Percentiles rank a stretch among this genome's conserved stretches.
Evolutionary conservation across 2,329 filamentous ascomycete species (phyloP).

Genomic region (Exophiala sideris): DNA sequence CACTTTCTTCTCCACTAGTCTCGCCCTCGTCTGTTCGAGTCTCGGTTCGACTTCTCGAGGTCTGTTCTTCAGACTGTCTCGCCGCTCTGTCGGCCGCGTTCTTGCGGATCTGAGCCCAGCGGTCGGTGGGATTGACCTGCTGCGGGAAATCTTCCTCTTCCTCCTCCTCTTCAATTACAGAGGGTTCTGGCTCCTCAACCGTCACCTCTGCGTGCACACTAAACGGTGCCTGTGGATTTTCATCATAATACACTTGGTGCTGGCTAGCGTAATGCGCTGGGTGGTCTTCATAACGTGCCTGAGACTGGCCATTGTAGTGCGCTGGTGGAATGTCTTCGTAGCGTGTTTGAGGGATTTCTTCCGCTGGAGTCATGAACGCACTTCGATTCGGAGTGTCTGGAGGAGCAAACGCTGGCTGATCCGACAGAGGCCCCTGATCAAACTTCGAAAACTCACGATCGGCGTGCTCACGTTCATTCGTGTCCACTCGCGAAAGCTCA

Average conservation of each 20-base stretch:
- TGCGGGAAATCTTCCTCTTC: constrained; percentile 24
- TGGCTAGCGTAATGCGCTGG: too few relatives aligned
- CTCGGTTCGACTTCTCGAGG: constrained; percentile 48
- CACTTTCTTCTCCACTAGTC: constrained; percentile 92
- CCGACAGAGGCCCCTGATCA: constrained; percentile 80
- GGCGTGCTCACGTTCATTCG: constrained; percentile 43
- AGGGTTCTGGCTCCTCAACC: constrained; percentile 10
- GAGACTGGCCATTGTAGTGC: too few relatives aligned
- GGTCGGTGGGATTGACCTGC: constrained; percentile 56
- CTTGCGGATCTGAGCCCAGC: constrained; percentile 94
- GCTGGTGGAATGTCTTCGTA: too few relatives aligned
- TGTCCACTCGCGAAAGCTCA: constrained; percentile 60
- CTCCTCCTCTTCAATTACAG: constrained; percentile 28
- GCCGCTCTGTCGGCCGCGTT: constrained; percentile 82
- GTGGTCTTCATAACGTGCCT: too few relatives aligned
- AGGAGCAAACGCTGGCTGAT: constrained; percentile 81
- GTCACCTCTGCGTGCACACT: constrained; percentile 20
- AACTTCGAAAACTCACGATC: constrained; percentile 62
- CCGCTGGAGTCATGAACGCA: constrained; percentile 18
- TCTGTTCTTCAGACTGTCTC: constrained; percentile 63
- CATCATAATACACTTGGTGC: too few relatives aligned
- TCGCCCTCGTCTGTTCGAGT: constrained; percentile 72
- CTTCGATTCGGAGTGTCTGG: constrained; percentile 45
- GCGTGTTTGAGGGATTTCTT: constrained; percentile 23
- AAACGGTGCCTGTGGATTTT: constrained; percentile 10